Base-by-base conservation (phyloP, 352 stramenopile species). In the Thraustochytrium sp. region DNA sequence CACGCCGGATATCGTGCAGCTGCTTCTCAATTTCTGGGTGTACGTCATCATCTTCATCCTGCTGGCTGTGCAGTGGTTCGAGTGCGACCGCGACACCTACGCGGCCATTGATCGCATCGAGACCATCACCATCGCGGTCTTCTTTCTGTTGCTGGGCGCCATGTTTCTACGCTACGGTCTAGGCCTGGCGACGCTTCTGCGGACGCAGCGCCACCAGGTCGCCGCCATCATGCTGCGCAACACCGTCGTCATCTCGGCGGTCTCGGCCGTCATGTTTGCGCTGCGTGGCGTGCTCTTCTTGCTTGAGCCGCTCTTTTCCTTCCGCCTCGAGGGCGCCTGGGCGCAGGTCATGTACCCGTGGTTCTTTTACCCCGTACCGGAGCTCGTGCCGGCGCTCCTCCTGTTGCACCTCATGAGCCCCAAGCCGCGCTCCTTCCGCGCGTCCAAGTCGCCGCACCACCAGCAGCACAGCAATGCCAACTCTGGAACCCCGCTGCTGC, bases 341-440 rank as follows among this genome's bases (percentile, higher is more conserved):
- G 76, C 51, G 2, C 26, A 78, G 51, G 65, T 76, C 38, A 61
- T 78, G 40, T 84, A 84, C 40, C 76, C 76, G 36, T 84, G 76
- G 76, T 84, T 84, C 65, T 84, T 84, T 36, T 84, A 84, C 37
- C 37, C 56, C 34, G 55, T 82, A 8, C 76, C 76, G 8, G 76
- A 84, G 76, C 29, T 84, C 18, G 46, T 84, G 16, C 56, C 55
- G 5, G 62, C 56, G 3, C 34, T 83, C 18, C 26, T 80, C 11
- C 42, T 80, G 18, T 16, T 80, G 13, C 68, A 80, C 68, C 53
- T 51, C 21, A 80, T 80, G 68, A 80, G 31, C 21, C 68, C 68
- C 37, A 29, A 26, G 18, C 68, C 68, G 34, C 48, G 51, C 4
- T 62, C 42, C 18, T 55, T 77, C 46, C 65, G 65, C 1, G 9